Evolutionary conservation across 345 rosid species (phyloP).

Genomic region (Melaleuca alternifolia): DNA sequence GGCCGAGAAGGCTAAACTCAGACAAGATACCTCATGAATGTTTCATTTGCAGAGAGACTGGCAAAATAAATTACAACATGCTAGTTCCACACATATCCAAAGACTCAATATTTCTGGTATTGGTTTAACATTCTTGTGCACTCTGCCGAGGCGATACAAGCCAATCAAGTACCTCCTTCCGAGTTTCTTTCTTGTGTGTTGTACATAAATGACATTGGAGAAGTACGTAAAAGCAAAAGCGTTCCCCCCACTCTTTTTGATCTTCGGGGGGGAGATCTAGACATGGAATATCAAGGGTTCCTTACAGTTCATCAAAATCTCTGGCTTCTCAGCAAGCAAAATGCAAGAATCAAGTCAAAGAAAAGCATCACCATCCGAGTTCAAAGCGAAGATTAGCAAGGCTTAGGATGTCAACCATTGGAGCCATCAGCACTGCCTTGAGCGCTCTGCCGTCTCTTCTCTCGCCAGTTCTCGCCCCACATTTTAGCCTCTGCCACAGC

Average conservation of each 20-base stretch:
- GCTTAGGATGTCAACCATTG: constrained; percentile 9
- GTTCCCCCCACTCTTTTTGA: background rate
- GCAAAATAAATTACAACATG: background rate
- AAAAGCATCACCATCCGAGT: background rate
- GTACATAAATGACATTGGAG: background rate
- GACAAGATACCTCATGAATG: background rate
- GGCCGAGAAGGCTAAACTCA: background rate
- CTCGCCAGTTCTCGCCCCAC: constrained; percentile 98
- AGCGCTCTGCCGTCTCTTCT: constrained; percentile 67
- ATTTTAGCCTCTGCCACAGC: constrained; percentile 96
- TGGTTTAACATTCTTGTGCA: background rate
- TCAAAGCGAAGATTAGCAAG: background rate
- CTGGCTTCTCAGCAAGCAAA: background rate
- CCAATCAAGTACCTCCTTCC: background rate
- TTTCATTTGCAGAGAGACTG: background rate
- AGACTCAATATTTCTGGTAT: background rate
- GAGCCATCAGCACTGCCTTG: constrained; percentile 48
- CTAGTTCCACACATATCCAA: background rate
- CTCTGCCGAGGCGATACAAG: background rate
- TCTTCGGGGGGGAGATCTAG: background rate
- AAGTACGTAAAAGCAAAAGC: background rate
- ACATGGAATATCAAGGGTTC: background rate
- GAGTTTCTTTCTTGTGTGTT: background rate
- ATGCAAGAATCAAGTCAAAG: background rate
- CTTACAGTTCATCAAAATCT: background rate